Evolutionary conservation across 2,329 filamentous ascomycete genomes (phyloP).

Genomic region (Albophoma yamanashiensis): DNA sequence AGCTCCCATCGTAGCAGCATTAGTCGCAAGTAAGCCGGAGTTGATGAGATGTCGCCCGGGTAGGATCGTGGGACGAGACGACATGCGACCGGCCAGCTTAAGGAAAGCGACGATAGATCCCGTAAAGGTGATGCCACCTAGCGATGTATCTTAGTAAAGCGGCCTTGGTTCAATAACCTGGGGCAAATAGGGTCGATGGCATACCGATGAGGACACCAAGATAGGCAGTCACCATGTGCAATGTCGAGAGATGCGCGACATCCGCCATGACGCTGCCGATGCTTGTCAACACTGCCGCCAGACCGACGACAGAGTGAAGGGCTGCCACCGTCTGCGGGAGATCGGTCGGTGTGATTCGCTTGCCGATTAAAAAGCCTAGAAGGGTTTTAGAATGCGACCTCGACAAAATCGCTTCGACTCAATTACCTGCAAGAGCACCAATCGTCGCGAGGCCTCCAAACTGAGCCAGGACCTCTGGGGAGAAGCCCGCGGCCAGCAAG

Average conservation of each 20-base stretch:
- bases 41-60: conserved; percentile 71
- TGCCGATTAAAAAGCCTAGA: conserved; percentile 62
- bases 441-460: conserved; percentile 66
- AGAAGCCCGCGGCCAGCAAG: conserved; percentile 69
- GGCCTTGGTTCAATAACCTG: background rate
- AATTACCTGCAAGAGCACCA: conserved; percentile 51
- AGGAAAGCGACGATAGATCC: conserved; percentile 83
- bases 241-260: conserved; percentile 57
- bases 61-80: conserved; percentile 61
- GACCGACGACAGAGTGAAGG: conserved; percentile 79
- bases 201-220: conserved; percentile 71
- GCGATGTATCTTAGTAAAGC: background rate
- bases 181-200: background rate
- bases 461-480: conserved; percentile 67
- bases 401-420: background rate
- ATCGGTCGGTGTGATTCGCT: conserved; percentile 78
- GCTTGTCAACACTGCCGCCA: conserved; percentile 80
- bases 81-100: conserved; percentile 76
- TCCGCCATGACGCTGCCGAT: conserved; percentile 77
- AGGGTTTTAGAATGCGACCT: conserved; percentile 2
- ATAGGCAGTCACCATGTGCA: conserved; percentile 81
- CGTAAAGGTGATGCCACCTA: conserved; percentile 75
- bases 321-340: conserved; percentile 85
- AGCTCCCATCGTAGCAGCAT: conserved; percentile 72
- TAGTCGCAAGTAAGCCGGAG: conserved; percentile 60